Conservation (phyloP, 495 filamentous ascomycete genomes). For the Penicillium salamii region DNA sequence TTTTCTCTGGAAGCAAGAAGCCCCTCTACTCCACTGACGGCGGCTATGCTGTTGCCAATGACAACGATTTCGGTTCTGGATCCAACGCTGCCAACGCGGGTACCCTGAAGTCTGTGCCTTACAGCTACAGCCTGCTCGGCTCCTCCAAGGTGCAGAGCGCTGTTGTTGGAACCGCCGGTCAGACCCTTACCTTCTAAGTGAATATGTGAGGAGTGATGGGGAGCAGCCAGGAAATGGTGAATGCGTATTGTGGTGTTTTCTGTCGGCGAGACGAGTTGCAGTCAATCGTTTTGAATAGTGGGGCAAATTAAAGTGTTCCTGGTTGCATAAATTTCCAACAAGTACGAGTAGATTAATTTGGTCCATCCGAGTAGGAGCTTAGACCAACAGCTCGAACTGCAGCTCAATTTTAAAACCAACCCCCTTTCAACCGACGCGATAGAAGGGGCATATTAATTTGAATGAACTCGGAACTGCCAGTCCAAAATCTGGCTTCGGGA, state of each 20-base stretch:
- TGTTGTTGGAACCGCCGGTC: constrained; percentile 51
- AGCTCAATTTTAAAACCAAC: no score
- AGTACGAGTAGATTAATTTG: no score
- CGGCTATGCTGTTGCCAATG: constrained; percentile 48
- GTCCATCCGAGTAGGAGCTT: no score
- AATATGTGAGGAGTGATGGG: not conserved
- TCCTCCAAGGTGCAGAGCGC: constrained; percentile 38
- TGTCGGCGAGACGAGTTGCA: no score
- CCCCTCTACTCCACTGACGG: constrained; percentile 55
- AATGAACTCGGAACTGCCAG: no score
- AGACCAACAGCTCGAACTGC: no score
- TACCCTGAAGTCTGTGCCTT: constrained; percentile 48
- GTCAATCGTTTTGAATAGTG: no score
- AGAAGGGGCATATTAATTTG: no score
- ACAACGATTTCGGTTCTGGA: constrained; percentile 55
- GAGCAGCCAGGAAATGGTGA: not conserved
- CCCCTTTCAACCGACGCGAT: no score
- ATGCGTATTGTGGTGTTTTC: no score
- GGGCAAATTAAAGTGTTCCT: not conserved
- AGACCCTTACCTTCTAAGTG: constrained; percentile 52
- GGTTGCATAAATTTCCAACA: not conserved
- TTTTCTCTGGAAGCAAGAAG: constrained; percentile 47
- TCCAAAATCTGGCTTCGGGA: no score
- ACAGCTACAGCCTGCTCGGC: constrained; percentile 48
- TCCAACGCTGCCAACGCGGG: constrained; percentile 46